Evolutionary conservation across 2,329 filamentous ascomycete species (phyloP), one percentile per base, ranked within the genome.

Genomic region (Achaetomium macrosporum): DNA sequence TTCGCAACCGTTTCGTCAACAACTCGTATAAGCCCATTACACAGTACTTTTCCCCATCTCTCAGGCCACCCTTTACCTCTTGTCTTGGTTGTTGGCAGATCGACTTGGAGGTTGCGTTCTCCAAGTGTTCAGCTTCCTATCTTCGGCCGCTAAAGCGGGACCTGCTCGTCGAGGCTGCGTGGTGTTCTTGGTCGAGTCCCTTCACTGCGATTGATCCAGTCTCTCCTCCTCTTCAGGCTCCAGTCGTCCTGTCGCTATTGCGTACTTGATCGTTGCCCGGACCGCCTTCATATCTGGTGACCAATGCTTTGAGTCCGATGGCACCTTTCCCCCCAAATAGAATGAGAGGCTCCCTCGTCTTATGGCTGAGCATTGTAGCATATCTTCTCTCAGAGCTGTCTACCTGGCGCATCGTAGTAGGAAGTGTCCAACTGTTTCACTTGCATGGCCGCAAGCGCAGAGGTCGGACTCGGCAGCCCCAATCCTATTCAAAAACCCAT

Each of bases 181-280:
- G n/a, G 15, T 36, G 42, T 31, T 43, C n/a, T n/a, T n/a, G n/a
- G 47, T 50, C 12, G 29, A 36, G 47, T 37, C 37, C 47, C 33
- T 31, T 35, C 49, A 56, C 47, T 53, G 42, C 25, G 50, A 44
- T n/a, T 53, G 50, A 25, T 37, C 30, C 39, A 44, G 41, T 44
- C 29, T 36, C 36, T 50, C 17, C 15, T 53, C 54, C 16, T 53
- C 47, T 20, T 53, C 25, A 29, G 7, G n/a, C 2, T 56, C 54
- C 43, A 56, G 17, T 47, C 45, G 52, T 42, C 46, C 36, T n/a
- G 42, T 53, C 16, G 50, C 49, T 42, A 56, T 52, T 15, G 46
- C 39, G 19, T 50, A 52, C 20, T 52, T 55, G 54, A 56, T 56
- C 46, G 50, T 44, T 43, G 50, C 53, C 2, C 53, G 49, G 45